phyloP scores from a whole-genome alignment of 2,329 filamentous ascomycete species.

The Fusarium sp. region DNA sequence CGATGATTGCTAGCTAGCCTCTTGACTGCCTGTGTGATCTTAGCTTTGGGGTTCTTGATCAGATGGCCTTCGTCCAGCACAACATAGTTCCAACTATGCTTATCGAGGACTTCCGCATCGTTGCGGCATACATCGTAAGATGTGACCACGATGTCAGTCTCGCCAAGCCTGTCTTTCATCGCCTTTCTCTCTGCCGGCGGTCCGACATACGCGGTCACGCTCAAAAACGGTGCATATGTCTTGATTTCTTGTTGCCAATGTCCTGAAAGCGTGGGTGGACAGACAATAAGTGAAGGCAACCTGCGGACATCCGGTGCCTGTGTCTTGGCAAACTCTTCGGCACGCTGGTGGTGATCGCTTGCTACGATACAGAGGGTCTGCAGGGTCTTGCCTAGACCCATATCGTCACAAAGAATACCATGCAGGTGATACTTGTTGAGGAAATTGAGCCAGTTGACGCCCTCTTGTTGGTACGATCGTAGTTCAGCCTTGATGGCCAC shows the following conservation, averaged over 20 bases:
- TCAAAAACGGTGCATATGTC: constrained; percentile 94
- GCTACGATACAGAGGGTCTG: constrained; percentile 98
- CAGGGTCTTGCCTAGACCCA: constrained; percentile 97
- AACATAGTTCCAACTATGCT: constrained; percentile 96
- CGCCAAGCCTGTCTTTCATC: constrained; percentile 76
- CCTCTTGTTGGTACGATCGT: constrained; percentile 97
- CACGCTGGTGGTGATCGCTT: constrained; percentile 94
- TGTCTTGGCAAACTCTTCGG: constrained; percentile 89
- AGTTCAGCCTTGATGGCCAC: constrained; percentile 97
- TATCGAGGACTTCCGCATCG: constrained; percentile 85
- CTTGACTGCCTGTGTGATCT: constrained; percentile 95
- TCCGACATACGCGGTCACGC: constrained; percentile 90
- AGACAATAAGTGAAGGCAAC: constrained; percentile 93
- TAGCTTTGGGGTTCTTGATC: constrained; percentile 98
- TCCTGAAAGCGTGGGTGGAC: constrained; percentile 93
- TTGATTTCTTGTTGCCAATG: constrained; percentile 99
- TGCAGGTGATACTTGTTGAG: constrained; percentile 98
- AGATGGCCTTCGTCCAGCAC: constrained; percentile 97
- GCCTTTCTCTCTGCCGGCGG: constrained; percentile 83
- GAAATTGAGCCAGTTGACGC: constrained; percentile 98
- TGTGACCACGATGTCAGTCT: constrained; percentile 93
- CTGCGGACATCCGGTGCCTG: constrained; percentile 81
- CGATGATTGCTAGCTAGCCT: constrained; percentile 90
- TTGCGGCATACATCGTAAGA: constrained; percentile 99
- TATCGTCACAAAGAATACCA: constrained; percentile 98